Conservation (phyloP, 192 early-diverging fungal species). For the Gaertneriomyces sp. region DNA sequence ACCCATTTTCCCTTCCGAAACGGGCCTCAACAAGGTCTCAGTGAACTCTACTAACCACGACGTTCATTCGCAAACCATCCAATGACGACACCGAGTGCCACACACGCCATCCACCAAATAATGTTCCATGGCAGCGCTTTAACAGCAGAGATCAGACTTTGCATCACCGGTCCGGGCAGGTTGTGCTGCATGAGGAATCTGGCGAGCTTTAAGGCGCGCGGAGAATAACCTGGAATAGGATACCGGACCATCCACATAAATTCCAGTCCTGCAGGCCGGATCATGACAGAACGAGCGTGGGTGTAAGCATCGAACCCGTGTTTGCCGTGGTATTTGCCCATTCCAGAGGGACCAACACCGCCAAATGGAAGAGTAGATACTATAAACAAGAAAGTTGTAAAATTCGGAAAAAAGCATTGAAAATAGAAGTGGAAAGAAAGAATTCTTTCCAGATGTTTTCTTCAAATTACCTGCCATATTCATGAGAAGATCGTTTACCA, state of each 20-base stretch:
- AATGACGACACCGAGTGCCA: conserved; percentile 8
- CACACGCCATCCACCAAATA: conserved; percentile 8
- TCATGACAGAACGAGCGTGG: conserved; percentile 52
- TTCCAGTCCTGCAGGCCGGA: conserved; percentile 13
- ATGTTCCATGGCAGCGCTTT: background rate
- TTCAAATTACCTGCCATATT: conserved; percentile 54
- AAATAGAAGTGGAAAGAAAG: too few relatives aligned
- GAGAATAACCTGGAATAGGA: conserved; percentile 9
- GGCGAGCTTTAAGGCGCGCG: conserved; percentile 4
- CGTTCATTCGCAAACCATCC: background rate
- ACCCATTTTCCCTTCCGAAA: too few relatives aligned
- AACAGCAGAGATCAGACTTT: background rate
- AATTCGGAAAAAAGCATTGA: background rate
- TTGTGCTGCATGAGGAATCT: background rate
- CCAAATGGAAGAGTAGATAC: conserved; percentile 73
- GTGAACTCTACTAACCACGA: background rate
- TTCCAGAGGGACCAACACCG: conserved; percentile 80
- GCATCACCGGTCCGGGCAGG: background rate
- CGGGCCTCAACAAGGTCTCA: too few relatives aligned
- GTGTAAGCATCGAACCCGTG: conserved; percentile 77
- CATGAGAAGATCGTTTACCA: conserved; percentile 78
- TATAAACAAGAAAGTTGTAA: background rate
- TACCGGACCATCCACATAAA: conserved; percentile 19
- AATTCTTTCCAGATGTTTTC: too few relatives aligned
- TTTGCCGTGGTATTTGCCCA: conserved; percentile 80